Conservation (phyloP, 108 stramenopile genomes). For the Pseudonitzschia multistriata region DNA sequence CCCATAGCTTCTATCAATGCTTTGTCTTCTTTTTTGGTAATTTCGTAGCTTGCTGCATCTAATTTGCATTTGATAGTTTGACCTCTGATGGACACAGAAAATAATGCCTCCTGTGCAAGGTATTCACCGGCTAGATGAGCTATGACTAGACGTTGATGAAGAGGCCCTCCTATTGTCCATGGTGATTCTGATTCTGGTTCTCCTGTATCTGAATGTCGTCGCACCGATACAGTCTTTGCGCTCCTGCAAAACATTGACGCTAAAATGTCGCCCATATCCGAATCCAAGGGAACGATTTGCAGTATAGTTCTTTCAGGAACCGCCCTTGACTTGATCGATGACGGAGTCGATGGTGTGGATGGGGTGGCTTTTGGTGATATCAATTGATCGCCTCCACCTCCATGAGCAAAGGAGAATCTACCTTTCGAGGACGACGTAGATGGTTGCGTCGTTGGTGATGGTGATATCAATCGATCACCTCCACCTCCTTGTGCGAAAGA, state of each 20-base stretch:
- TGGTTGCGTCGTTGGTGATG: not conserved
- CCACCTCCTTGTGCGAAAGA: slow-evolving; percentile 63
- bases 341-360: not conserved
- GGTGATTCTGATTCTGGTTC: not conserved
- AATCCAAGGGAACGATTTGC: slow-evolving; percentile 28
- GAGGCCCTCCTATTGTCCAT: not conserved
- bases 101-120: not conserved
- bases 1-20: slow-evolving; percentile 2
- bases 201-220: not conserved
- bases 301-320: not conserved
- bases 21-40: not conserved
- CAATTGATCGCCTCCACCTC: slow-evolving; percentile 51
- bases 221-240: slow-evolving; percentile 11
- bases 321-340: not conserved
- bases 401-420: slow-evolving; percentile 60
- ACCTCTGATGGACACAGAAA: slow-evolving; percentile 24
- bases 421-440: slow-evolving; percentile 14
- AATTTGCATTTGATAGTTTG: slow-evolving; percentile 9
- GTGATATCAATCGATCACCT: slow-evolving; percentile 46
- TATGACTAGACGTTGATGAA: slow-evolving; percentile 20
- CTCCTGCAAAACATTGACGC: slow-evolving; percentile 15
- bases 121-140: slow-evolving; percentile 14
- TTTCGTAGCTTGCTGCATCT: not conserved
- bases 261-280: slow-evolving; percentile 25
- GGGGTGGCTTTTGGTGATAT: slow-evolving; percentile 25